Percentiles rank a stretch among this genome's conserved stretches.
phyloP scores from a whole-genome alignment of 2,329 filamentous ascomycete genomes.

The Calonectria fujianensis region DNA sequence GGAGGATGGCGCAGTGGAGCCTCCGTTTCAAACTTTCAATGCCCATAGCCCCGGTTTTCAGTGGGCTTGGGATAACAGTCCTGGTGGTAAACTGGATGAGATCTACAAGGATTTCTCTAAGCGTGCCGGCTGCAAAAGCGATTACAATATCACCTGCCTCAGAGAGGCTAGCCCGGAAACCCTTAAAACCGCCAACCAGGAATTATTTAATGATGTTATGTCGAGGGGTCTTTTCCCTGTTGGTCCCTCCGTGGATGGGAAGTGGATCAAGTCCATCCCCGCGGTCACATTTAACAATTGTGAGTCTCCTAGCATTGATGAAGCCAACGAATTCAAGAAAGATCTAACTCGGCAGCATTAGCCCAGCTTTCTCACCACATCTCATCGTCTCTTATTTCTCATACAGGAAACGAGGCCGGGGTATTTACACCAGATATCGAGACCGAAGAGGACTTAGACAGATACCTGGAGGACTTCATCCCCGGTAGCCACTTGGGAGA shows the following conservation, averaged over 20 bases:
- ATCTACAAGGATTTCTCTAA: slow-evolving; percentile 34
- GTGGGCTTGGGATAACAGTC: slow-evolving; percentile 43
- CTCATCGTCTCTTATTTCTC: slow-evolving; percentile 28
- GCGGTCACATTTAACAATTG: slow-evolving; percentile 17
- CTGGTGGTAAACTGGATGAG: slow-evolving; percentile 31
- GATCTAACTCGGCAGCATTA: too few species aligned
- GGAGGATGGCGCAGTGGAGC: slow-evolving; percentile 64
- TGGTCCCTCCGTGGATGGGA: slow-evolving; percentile 41
- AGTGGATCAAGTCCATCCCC: slow-evolving; percentile 37
- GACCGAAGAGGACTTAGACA: not conserved
- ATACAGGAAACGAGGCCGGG: slow-evolving; percentile 15
- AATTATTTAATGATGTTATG: slow-evolving; percentile 27
- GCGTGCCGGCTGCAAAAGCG: not conserved
- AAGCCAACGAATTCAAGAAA: too few species aligned
- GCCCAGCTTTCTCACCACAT: not conserved
- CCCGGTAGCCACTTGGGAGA: slow-evolving; percentile 2
- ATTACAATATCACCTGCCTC: slow-evolving; percentile 41
- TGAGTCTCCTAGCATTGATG: too few species aligned
- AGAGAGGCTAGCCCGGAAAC: not conserved
- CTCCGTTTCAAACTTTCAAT: slow-evolving; percentile 59
- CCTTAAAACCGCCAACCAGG: slow-evolving; percentile 33
- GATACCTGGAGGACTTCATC: slow-evolving; percentile 10
- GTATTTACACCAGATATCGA: not conserved
- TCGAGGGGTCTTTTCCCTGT: slow-evolving; percentile 43
- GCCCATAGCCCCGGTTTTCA: slow-evolving; percentile 41